Evolutionary conservation across 352 stramenopile species (phyloP).

Genomic region (Globisporangium camurandrum): DNA sequence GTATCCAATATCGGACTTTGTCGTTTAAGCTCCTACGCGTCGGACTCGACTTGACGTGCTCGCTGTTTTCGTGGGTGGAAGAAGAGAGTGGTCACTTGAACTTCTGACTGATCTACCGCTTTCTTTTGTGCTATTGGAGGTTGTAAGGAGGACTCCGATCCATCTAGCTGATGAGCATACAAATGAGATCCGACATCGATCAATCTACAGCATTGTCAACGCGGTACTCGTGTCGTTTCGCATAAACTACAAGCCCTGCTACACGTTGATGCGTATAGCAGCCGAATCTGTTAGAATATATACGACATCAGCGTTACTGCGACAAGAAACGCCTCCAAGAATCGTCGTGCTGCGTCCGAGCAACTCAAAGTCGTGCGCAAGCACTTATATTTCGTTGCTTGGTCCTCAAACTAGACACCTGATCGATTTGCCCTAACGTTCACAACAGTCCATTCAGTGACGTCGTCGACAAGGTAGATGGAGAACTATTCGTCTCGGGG

Average conservation of each 20-base stretch:
- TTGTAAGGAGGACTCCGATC: constrained; percentile 4
- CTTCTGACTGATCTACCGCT: not conserved
- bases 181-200: constrained; percentile 6
- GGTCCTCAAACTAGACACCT: constrained; percentile 13
- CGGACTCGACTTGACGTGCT: too few relatives aligned
- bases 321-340: not conserved
- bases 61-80: too few relatives aligned
- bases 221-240: not conserved
- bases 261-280: not conserved
- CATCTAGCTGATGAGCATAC: constrained; percentile 7
- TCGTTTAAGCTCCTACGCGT: too few relatives aligned
- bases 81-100: too few relatives aligned
- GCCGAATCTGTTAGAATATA: not conserved
- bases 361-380: constrained; percentile 13
- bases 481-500: not conserved
- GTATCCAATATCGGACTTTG: too few relatives aligned
- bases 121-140: constrained; percentile 6
- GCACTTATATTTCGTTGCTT: constrained; percentile 11
- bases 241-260: too few relatives aligned
- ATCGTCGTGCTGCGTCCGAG: constrained; percentile 6
- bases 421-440: constrained; percentile 7
- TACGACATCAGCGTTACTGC: not conserved
- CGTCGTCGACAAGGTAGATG: not conserved
- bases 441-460: constrained; percentile 1
- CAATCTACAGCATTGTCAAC: constrained; percentile 5